Evolutionary conservation across 768 basidiomycete genomes (phyloP).

Genomic region (Crepidotus variabilis): DNA sequence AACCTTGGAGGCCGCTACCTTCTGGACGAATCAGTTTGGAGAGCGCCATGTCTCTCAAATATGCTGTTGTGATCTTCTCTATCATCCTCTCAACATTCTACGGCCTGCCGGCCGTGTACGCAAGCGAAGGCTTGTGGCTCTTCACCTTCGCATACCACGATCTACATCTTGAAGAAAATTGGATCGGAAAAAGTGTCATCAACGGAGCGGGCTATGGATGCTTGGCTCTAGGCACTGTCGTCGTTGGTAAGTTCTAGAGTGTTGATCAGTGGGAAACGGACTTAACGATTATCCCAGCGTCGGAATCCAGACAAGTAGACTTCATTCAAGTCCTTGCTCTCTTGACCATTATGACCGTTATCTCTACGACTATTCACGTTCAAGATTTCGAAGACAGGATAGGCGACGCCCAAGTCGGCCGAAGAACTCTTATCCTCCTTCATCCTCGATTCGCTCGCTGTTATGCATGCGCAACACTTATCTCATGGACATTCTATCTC

Average conservation of each 20-base stretch:
- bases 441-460: conserved; percentile 29
- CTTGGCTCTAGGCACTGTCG: conserved; percentile 33
- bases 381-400: conserved; percentile 45
- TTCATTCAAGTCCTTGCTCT: conserved; percentile 26
- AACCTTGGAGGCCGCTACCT: conserved; percentile 42
- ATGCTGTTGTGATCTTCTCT: conserved; percentile 30
- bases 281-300: conserved; percentile 13
- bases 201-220: conserved; percentile 35
- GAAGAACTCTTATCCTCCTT: conserved; percentile 41
- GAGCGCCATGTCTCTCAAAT: conserved; percentile 31
- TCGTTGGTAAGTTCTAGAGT: conserved; percentile 28
- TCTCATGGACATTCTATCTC: conserved; percentile 33
- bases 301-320: conserved; percentile 20
- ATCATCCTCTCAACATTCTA: conserved; percentile 28
- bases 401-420: conserved; percentile 36
- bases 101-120: conserved; percentile 24
- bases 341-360: conserved; percentile 31
- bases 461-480: conserved; percentile 28
- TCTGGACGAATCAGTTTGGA: conserved; percentile 34
- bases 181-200: conserved; percentile 33
- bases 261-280: not conserved
- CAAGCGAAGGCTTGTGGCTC: conserved; percentile 30
- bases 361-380: conserved; percentile 42
- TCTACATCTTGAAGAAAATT: conserved; percentile 29
- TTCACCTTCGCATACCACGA: conserved; percentile 37